Percentiles rank a stretch among this genome's conserved stretches.
phyloP scores from a whole-genome alignment of 805 yeast genomes.

The Schwanniomyces pseudopolymorphus region DNA sequence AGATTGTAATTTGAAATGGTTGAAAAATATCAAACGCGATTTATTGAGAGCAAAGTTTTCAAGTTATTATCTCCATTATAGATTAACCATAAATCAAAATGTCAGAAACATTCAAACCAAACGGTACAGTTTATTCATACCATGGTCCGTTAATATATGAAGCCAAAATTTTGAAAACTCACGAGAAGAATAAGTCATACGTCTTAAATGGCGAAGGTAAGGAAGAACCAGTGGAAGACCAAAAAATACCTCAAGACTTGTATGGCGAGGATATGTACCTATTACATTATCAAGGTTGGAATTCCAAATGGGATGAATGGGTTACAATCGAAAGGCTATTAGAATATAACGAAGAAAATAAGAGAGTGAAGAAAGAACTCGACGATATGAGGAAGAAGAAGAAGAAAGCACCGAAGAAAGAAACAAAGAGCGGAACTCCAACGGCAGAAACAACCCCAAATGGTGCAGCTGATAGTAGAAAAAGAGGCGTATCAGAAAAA shows the following conservation, averaged over 20 bases:
- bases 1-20: neutral
- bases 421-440: neutral
- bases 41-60: neutral
- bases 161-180: slow-evolving; percentile 71
- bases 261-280: slow-evolving; percentile 47
- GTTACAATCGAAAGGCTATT: slow-evolving; percentile 67
- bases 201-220: slow-evolving; percentile 43
- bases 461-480: neutral
- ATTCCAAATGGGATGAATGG: slow-evolving; percentile 97
- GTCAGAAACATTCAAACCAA: slow-evolving; percentile 15
- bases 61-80: neutral
- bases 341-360: slow-evolving; percentile 66
- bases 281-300: slow-evolving; percentile 96
- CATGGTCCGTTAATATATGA: slow-evolving; percentile 92
- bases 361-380: slow-evolving; percentile 60
- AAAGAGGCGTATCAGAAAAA: slow-evolving; percentile 1
- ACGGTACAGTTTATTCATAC: slow-evolving; percentile 57
- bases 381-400: slow-evolving; percentile 27
- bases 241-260: slow-evolving; percentile 24
- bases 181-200: slow-evolving; percentile 50
- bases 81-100: neutral
- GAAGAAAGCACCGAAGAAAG: slow-evolving; percentile 11
- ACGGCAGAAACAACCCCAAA: neutral
- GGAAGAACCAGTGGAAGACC: slow-evolving; percentile 30
- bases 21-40: neutral